Evolutionary conservation across 108 stramenopile genomes (phyloP).

Genomic region (Epithemia pelagica): DNA sequence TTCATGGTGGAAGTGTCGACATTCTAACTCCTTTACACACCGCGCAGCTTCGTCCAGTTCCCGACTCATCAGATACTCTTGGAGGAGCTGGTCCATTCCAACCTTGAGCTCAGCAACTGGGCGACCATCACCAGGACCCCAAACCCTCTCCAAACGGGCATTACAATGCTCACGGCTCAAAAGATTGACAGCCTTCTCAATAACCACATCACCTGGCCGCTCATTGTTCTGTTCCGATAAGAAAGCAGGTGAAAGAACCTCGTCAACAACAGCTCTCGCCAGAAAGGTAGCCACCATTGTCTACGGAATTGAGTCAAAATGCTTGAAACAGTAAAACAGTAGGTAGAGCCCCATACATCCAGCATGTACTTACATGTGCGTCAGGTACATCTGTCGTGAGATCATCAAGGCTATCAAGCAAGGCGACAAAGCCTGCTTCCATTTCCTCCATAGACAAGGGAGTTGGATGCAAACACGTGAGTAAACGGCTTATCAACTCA

Average conservation of each 20-base stretch:
- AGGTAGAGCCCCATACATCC: background rate
- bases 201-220: conserved; percentile 71
- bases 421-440: conserved; percentile 78
- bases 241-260: conserved; percentile 91
- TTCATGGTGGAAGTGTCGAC: conserved; percentile 92
- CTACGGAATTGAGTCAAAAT: conserved; percentile 16
- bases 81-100: conserved; percentile 82
- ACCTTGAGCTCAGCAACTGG: conserved; percentile 93
- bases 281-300: conserved; percentile 80
- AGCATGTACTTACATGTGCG: conserved; percentile 53
- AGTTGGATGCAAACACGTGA: conserved; percentile 78
- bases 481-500: conserved; percentile 74
- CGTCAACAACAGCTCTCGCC: conserved; percentile 93
- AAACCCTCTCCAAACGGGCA: conserved; percentile 86
- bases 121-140: conserved; percentile 95
- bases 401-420: conserved; percentile 83
- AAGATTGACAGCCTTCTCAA: conserved; percentile 82
- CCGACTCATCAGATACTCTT: conserved; percentile 85
- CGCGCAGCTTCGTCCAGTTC: conserved; percentile 90
- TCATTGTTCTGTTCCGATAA: conserved; percentile 82
- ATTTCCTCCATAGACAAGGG: conserved; percentile 69
- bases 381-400: conserved; percentile 85
- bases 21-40: conserved; percentile 85
- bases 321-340: background rate
- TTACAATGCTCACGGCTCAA: conserved; percentile 86